phyloP scores from a whole-genome alignment of 768 basidiomycete genomes.

The Collybia nuda region DNA sequence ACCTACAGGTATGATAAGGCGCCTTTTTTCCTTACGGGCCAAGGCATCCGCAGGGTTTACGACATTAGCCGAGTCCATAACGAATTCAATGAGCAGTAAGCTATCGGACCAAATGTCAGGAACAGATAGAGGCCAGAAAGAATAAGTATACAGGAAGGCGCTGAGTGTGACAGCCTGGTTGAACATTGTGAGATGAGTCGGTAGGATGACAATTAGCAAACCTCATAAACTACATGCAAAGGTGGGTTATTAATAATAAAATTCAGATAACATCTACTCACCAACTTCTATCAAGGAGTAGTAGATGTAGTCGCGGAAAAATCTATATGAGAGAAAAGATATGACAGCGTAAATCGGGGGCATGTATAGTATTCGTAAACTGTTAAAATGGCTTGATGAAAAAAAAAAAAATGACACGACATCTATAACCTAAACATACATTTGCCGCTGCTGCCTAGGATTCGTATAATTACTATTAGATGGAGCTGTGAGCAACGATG shows the following conservation, averaged over 20 bases:
- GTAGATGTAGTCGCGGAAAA: conserved; percentile 66
- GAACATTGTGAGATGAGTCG: background rate
- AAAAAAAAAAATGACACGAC: background rate
- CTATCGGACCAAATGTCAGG: conserved; percentile 27
- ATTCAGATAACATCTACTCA: conserved; percentile 11
- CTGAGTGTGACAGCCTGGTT: conserved; percentile 71
- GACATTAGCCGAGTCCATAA: conserved; percentile 61
- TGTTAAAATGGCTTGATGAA: conserved; percentile 20
- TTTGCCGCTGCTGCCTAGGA: conserved; percentile 71
- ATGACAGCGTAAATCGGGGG: conserved; percentile 76
- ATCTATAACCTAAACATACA: conserved; percentile 46
- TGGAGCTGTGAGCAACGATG: background rate
- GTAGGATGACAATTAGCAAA: conserved; percentile 21
- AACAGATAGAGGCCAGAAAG: background rate
- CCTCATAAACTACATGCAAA: conserved; percentile 58
- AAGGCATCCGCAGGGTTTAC: conserved; percentile 66
- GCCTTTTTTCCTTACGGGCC: conserved; percentile 71
- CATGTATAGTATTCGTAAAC: conserved; percentile 77
- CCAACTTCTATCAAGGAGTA: conserved; percentile 43
- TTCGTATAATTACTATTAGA: conserved; percentile 64
- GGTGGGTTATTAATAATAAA: background rate
- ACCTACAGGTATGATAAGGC: conserved; percentile 61
- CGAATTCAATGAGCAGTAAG: conserved; percentile 78
- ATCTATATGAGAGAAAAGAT: conserved; percentile 83
- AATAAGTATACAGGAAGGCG: conserved; percentile 69